These are phyloP conservation scores for Polychytrium aggregatum DNA, from an alignment of 192 early-diverging fungal genomes.

Conservation along the genomic window DNA sequence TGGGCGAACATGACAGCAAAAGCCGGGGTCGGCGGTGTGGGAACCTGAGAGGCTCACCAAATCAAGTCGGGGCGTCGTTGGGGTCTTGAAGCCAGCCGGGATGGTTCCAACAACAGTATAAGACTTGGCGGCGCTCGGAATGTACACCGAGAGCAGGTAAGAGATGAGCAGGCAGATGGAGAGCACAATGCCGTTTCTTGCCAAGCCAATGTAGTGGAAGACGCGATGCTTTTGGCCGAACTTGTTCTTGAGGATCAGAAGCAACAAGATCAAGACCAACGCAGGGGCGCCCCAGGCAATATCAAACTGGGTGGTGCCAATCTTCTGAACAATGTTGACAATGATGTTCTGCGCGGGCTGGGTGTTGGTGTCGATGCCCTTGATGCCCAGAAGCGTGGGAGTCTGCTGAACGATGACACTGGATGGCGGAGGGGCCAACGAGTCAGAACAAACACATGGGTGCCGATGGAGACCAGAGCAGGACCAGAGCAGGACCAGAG, in stretches of 20 bases:
- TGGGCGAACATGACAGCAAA: too few relatives aligned
- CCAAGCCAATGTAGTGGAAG: constrained; percentile 51
- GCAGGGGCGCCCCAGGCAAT: constrained; percentile 46
- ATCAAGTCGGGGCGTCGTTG: too few relatives aligned
- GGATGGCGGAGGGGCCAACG: too few relatives aligned
- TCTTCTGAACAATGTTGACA: constrained; percentile 41
- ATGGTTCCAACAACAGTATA: too few relatives aligned
- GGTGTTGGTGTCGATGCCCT: constrained; percentile 56
- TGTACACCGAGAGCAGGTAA: constrained; percentile 30
- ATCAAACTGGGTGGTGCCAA: constrained; percentile 38
- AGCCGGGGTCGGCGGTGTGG: too few relatives aligned
- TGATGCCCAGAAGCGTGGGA: constrained; percentile 68
- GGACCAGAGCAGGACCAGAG: too few relatives aligned
- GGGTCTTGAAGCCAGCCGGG: too few relatives aligned
- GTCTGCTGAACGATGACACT: constrained; percentile 74
- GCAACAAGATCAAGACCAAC: constrained; percentile 24
- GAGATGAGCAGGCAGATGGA: constrained; percentile 53
- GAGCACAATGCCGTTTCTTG: constrained; percentile 54
- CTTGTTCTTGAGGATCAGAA: too few relatives aligned
- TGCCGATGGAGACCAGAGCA: too few relatives aligned
- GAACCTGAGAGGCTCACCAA: too few relatives aligned
- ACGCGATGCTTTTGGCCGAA: constrained; percentile 17
- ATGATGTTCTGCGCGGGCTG: constrained; percentile 60
- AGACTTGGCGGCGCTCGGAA: too few relatives aligned
- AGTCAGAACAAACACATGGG: too few relatives aligned